A percentile compares a stretch with the other conserved stretches of the same genome.
Conservation (phyloP, 139 green algal species). For the Trebouxia sp. region DNA sequence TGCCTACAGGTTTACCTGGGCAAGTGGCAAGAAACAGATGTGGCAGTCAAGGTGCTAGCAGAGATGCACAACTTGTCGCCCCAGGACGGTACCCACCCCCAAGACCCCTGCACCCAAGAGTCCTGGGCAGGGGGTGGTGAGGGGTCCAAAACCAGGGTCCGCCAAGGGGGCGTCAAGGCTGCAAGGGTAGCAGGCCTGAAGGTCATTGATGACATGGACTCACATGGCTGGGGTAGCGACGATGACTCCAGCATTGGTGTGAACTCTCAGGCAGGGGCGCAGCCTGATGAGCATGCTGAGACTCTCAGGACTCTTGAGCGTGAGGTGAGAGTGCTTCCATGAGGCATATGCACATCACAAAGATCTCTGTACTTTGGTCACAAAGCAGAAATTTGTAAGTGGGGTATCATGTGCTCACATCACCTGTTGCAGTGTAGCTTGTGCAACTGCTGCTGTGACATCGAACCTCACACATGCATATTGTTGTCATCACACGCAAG, state of each 20-base stretch:
- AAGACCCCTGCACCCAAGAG: neutral
- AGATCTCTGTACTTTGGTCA: too few relatives aligned
- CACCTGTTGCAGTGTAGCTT: too few relatives aligned
- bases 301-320: constrained; percentile 20
- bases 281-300: neutral
- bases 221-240: constrained; percentile 5
- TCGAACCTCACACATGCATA: too few relatives aligned
- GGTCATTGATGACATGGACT: neutral
- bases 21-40: constrained; percentile 42
- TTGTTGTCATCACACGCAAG: too few relatives aligned
- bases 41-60: constrained; percentile 37
- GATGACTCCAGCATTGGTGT: constrained; percentile 11
- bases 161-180: neutral
- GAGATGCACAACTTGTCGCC: neutral
- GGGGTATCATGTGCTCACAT: too few relatives aligned
- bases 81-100: neutral
- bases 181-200: neutral
- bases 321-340: too few relatives aligned
- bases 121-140: neutral
- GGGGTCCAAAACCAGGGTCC: neutral
- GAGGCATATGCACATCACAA: too few relatives aligned
- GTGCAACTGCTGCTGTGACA: too few relatives aligned
- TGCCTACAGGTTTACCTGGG: constrained; percentile 26
- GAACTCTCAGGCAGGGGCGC: neutral
- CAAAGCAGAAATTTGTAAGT: too few relatives aligned